phyloP scores from a whole-genome alignment of 495 filamentous ascomycete species.

The Penicillium ochrochloron region DNA sequence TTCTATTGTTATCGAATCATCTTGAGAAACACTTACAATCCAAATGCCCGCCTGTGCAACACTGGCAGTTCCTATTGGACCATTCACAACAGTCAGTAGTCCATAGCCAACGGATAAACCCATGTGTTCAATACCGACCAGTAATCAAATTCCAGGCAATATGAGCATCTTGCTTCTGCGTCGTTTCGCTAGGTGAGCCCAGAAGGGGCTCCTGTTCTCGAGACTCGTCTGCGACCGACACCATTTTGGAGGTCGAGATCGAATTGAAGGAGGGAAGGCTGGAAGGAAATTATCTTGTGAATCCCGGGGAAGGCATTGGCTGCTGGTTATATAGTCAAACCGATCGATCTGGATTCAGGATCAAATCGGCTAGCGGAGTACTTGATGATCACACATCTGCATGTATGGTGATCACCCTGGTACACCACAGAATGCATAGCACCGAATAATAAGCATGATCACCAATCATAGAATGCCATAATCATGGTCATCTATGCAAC shows the following conservation, averaged over 20 bases:
- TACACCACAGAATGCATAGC: background rate
- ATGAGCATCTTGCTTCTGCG: slow-evolving; percentile 61
- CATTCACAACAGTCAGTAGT: background rate
- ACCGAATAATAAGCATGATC: background rate
- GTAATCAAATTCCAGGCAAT: slow-evolving; percentile 75
- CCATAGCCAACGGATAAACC: background rate
- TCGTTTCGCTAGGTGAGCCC: slow-evolving; percentile 71
- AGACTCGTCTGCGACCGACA: slow-evolving; percentile 27
- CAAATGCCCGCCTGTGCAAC: slow-evolving; percentile 70
- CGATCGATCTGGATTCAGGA: background rate
- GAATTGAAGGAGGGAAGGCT: no score
- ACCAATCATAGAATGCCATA: background rate
- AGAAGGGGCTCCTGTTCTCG: slow-evolving; percentile 79
- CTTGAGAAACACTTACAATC: slow-evolving; percentile 53
- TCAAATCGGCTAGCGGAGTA: background rate
- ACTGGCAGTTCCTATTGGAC: slow-evolving; percentile 62
- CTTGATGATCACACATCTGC: background rate
- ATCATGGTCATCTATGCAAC: background rate
- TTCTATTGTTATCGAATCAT: no score
- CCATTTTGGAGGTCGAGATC: slow-evolving; percentile 12
- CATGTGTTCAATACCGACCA: slow-evolving; percentile 54
- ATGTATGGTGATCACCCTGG: slow-evolving; percentile 3
- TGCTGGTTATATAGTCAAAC: background rate
- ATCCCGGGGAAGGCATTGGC: background rate
- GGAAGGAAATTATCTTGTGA: background rate